phyloP scores from a whole-genome alignment of 306 rosid species.

The Trichosanthes truncata region DNA sequence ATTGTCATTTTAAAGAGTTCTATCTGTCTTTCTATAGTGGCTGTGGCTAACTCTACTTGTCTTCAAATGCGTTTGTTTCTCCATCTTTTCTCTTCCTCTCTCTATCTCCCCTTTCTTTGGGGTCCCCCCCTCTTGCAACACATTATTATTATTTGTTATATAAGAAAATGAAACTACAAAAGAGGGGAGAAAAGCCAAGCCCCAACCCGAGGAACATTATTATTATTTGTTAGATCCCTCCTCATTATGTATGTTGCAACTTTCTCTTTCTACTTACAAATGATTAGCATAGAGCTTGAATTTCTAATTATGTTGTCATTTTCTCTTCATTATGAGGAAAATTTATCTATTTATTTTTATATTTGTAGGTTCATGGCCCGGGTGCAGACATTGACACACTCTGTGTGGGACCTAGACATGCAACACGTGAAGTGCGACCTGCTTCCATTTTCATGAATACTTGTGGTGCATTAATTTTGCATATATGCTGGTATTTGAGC shows the following conservation, averaged over 20 bases:
- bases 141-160: background rate
- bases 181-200: background rate
- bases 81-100: background rate
- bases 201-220: no score
- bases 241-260: no score
- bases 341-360: background rate
- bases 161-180: background rate
- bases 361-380: slow-evolving; percentile 87
- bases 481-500: background rate
- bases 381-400: slow-evolving; percentile 97
- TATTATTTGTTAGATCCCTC: no score
- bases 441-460: slow-evolving; percentile 2
- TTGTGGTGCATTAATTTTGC: background rate
- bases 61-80: background rate
- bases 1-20: background rate
- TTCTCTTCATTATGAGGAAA: background rate
- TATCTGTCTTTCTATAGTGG: background rate
- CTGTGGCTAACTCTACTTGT: background rate
- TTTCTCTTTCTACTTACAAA: background rate
- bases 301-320: background rate
- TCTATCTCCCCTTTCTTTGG: background rate
- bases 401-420: slow-evolving; percentile 96
- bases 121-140: background rate
- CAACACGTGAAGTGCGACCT: slow-evolving; percentile 70
- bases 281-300: background rate